Evolutionary conservation across 2,329 filamentous ascomycete species (phyloP).

Genomic region (Aurifilum marmelostoma): DNA sequence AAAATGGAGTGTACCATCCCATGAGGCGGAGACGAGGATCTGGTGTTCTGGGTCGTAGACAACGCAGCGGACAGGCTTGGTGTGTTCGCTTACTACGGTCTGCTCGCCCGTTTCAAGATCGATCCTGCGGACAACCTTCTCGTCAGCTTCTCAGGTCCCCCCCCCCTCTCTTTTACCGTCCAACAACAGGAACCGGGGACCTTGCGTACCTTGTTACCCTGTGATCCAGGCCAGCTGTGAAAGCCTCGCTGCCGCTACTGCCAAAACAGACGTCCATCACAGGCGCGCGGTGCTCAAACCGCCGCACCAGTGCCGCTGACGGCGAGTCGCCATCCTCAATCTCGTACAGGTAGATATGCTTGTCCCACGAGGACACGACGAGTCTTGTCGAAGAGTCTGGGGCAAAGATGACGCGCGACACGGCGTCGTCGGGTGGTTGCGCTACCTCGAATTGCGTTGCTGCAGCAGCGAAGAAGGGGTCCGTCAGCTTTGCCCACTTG

Average conservation of each 20-base stretch:
- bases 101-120: constrained; percentile 74
- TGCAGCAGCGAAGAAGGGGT: constrained; percentile 34
- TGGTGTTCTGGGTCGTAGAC: constrained; percentile 78
- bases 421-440: constrained; percentile 81
- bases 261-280: constrained; percentile 94
- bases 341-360: constrained; percentile 88
- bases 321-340: constrained; percentile 61
- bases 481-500: constrained; percentile 30
- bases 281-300: constrained; percentile 80
- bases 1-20: constrained; percentile 89
- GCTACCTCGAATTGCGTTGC: constrained; percentile 81
- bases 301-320: constrained; percentile 66
- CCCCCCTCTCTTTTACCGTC: not conserved
- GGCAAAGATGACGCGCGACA: constrained; percentile 86
- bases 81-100: constrained; percentile 77
- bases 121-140: constrained; percentile 47
- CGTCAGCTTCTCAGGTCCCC: constrained; percentile 3
- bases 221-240: constrained; percentile 84
- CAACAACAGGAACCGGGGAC: not conserved
- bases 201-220: constrained; percentile 72
- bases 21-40: constrained; percentile 85
- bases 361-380: constrained; percentile 95
- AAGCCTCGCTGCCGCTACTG: constrained; percentile 78
- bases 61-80: constrained; percentile 78
- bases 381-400: constrained; percentile 74